Evolutionary conservation across 495 filamentous ascomycete genomes (phyloP).

Genomic region (Xylaria acuta): DNA sequence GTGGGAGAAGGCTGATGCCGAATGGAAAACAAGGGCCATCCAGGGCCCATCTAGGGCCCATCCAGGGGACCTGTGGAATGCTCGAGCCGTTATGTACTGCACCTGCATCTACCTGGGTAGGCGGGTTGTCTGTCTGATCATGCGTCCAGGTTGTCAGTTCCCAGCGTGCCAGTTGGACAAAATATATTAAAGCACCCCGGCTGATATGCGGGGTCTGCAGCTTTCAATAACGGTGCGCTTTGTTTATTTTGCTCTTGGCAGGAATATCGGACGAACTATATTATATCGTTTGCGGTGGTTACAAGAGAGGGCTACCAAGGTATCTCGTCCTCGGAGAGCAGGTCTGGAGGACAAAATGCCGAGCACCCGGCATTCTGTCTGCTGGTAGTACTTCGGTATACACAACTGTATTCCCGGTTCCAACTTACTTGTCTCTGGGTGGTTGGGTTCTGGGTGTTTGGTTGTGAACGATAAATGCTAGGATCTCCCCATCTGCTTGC

Average conservation of each 20-base stretch:
- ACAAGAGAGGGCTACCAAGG: no score
- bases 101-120: slow-evolving; percentile 3
- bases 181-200: slow-evolving; percentile 9
- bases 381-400: not conserved
- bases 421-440: not conserved
- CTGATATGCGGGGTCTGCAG: slow-evolving; percentile 20
- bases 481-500: not conserved
- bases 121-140: not conserved
- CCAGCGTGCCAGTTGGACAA: slow-evolving; percentile 7
- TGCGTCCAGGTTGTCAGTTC: slow-evolving; percentile 9
- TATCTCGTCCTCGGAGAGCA: not conserved
- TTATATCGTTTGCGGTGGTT: not conserved
- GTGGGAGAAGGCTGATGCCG: slow-evolving; percentile 14
- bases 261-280: slow-evolving; percentile 12
- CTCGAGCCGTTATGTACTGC: slow-evolving; percentile 8
- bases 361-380: not conserved
- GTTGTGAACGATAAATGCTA: not conserved
- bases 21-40: slow-evolving; percentile 1
- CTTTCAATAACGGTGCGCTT: not conserved
- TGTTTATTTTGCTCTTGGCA: slow-evolving; percentile 14
- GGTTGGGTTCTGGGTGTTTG: not conserved
- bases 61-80: not conserved
- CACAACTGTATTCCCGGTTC: not conserved
- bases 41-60: not conserved
- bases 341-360: not conserved